Conservation (phyloP, 441 rosid species). For the Erodium trifolium region DNA sequence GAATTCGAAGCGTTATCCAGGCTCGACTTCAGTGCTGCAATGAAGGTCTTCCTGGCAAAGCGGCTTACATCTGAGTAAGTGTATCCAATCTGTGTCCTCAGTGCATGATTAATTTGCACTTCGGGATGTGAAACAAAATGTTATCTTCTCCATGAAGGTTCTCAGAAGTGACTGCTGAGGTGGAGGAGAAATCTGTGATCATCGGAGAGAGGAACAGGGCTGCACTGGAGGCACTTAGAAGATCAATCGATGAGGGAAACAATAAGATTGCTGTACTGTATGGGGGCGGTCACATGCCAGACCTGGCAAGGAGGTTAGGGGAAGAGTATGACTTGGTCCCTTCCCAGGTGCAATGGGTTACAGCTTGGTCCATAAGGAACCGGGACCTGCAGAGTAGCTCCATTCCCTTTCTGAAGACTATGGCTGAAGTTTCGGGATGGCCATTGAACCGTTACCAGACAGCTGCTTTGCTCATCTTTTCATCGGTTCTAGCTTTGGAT, state of each 20-base stretch:
- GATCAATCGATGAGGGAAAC: slow-evolving; percentile 60
- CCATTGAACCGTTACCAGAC: slow-evolving; percentile 87
- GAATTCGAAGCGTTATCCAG: slow-evolving; percentile 81
- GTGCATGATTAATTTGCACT: background rate
- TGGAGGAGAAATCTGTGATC: slow-evolving; percentile 72
- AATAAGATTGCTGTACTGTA: slow-evolving; percentile 69
- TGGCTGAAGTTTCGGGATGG: slow-evolving; percentile 78
- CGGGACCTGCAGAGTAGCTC: slow-evolving; percentile 39
- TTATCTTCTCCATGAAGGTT: slow-evolving; percentile 38
- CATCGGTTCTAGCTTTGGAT: slow-evolving; percentile 67
- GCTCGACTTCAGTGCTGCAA: slow-evolving; percentile 73
- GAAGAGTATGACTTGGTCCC: slow-evolving; percentile 72
- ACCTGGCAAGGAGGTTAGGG: slow-evolving; percentile 64
- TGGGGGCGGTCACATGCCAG: slow-evolving; percentile 98
- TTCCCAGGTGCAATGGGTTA: slow-evolving; percentile 63
- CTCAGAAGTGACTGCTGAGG: slow-evolving; percentile 54
- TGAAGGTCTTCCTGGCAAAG: slow-evolving; percentile 88
- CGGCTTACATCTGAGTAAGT: slow-evolving; percentile 82
- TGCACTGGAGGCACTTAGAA: slow-evolving; percentile 54
- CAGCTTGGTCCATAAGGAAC: slow-evolving; percentile 82
- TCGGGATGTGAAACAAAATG: background rate
- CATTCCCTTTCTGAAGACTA: slow-evolving; percentile 45
- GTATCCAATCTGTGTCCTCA: background rate
- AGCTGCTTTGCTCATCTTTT: slow-evolving; percentile 63
- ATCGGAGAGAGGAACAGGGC: slow-evolving; percentile 88